Base-by-base conservation (phyloP, 2,329 filamentous ascomycete genomes). In the Whalleya microplaca region DNA sequence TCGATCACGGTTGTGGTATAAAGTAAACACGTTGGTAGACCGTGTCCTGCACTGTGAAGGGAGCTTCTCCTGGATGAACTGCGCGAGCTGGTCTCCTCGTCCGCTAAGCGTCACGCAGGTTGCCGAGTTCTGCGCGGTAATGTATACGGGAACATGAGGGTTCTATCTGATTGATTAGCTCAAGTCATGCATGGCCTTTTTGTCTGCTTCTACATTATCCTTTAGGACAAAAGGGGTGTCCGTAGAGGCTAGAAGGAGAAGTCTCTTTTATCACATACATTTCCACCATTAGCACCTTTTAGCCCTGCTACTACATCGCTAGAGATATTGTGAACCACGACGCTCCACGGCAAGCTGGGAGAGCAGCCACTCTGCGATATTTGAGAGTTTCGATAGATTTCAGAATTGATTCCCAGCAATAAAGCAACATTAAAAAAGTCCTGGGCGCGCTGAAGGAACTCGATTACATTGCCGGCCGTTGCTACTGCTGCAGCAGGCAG, bases 51-150 rank as follows among this genome's bases (percentile, higher is more conserved):
- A 54, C 49, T 54, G 40, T 37, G 54, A 44, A 20, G 58, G 53
- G 20, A 60, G 54, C 16, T 51, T 37, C 41, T 54, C 50, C 18
- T 42, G 16, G 21, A 52, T 45, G 43, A 60, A 57, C 21, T 16
- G 21, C 16, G 45, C 45, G 42, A 56, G 54, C 16, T 49, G 44
- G 32, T 56, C 54, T 32, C 49, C 49, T 18, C 44, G 48, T 41
- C 58, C 54, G 40, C 58, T 57, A 19, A 60, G 27, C 19, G 58
- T 57, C 4, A 60, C 37, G 19, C 58, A 57, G 5, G 41, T 48
- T 1, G 44, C 12, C 19, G 53, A 60, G 19, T 54, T 54, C 19
- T n/a, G 52, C 3, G 54, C 54, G 19, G 45, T 52, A 14, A 56
- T 45, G 21, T 48, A 56, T 29, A 51, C 49, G 18, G 41, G 27